A percentile compares a stretch with the other conserved stretches of the same genome.
Conservation (phyloP, 805 yeast genomes). For the Cyberlindnera maritima region DNA sequence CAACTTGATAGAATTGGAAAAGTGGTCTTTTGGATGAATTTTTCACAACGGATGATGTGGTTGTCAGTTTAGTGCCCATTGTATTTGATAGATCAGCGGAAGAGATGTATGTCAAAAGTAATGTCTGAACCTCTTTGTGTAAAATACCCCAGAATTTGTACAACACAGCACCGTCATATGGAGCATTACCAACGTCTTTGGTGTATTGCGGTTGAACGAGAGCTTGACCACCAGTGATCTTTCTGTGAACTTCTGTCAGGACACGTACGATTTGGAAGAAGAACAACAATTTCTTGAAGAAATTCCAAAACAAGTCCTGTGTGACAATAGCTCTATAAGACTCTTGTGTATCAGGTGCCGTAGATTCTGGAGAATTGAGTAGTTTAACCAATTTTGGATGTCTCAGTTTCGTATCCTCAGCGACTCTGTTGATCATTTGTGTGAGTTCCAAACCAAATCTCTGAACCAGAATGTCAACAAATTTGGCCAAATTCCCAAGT, state of each 20-base stretch:
- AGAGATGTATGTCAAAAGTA: constrained; percentile 24
- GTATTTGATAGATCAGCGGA: constrained; percentile 9
- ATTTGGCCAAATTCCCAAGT: constrained; percentile 57
- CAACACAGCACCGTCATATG: constrained; percentile 2
- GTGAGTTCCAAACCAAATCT: constrained; percentile 62
- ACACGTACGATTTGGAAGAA: constrained; percentile 71
- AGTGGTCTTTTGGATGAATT: constrained; percentile 28
- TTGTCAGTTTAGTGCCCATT: constrained; percentile 11
- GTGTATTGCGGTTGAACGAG: not conserved
- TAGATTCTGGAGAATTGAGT: constrained; percentile 19
- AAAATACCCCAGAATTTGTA: constrained; percentile 19
- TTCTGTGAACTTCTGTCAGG: constrained; percentile 42
- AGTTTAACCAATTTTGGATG: constrained; percentile 43
- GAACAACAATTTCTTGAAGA: constrained; percentile 61
- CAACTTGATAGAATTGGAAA: constrained; percentile 37
- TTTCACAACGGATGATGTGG: constrained; percentile 24
- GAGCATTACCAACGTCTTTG: not conserved
- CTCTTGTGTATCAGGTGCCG: constrained; percentile 26
- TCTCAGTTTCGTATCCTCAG: constrained; percentile 60
- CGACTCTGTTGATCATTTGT: constrained; percentile 56
- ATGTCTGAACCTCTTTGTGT: constrained; percentile 17
- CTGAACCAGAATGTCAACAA: constrained; percentile 50
- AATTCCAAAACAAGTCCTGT: constrained; percentile 66
- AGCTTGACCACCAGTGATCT: constrained; percentile 4
- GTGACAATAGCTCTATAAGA: constrained; percentile 55